Conservation (phyloP, 257 asterid species). For the Fraxinus anomala region DNA sequence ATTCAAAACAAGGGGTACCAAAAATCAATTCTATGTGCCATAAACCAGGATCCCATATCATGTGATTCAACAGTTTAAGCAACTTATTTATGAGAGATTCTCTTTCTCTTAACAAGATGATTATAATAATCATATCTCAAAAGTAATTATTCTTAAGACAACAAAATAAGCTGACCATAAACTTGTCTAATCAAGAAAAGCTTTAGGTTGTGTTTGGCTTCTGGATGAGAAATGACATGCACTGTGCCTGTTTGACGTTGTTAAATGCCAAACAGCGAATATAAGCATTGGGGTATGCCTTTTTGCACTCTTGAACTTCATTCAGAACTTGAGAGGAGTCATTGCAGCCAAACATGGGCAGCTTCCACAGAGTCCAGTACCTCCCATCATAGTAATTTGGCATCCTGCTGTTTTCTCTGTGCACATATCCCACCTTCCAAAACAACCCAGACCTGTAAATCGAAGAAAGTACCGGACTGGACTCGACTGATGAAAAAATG, state of each 20-base stretch:
- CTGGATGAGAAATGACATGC: slow-evolving; percentile 59
- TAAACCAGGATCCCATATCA: neutral
- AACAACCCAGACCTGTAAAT: neutral
- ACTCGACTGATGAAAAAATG: neutral
- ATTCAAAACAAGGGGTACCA: neutral
- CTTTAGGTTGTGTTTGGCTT: slow-evolving; percentile 28
- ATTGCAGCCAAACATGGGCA: slow-evolving; percentile 64
- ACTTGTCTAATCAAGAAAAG: neutral
- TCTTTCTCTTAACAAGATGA: neutral
- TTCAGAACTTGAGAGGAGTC: slow-evolving; percentile 41
- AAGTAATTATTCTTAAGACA: neutral
- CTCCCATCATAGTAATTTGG: slow-evolving; percentile 64
- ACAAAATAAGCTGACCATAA: neutral
- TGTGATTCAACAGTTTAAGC: neutral
- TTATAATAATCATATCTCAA: neutral
- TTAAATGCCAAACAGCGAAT: slow-evolving; percentile 59
- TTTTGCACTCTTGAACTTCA: slow-evolving; percentile 52
- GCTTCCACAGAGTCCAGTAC: slow-evolving; percentile 61
- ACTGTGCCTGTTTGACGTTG: slow-evolving; percentile 46
- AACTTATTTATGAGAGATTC: neutral
- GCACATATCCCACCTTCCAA: slow-evolving; percentile 43
- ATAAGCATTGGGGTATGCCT: slow-evolving; percentile 50
- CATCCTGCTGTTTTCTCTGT: slow-evolving; percentile 48
- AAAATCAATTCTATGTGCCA: neutral
- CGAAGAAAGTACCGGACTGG: no score